Evolutionary conservation across 2,329 filamentous ascomycete genomes (phyloP), one percentile per base, ranked within the genome.

Genomic region (Aspergillus pseudotamarii): DNA sequence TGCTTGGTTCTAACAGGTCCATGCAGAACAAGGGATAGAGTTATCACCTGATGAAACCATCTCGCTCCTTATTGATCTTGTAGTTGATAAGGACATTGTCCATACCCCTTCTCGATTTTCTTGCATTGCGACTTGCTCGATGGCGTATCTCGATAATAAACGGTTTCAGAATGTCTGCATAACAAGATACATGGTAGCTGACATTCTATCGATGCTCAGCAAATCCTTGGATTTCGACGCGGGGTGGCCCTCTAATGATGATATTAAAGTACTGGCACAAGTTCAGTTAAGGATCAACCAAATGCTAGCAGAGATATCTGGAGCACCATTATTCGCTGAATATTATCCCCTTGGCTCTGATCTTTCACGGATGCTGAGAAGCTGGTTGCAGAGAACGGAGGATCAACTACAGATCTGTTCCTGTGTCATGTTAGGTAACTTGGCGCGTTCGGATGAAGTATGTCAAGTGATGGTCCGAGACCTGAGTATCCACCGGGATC

Each of bases 351-450:
- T 81, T 46, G 72, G 71, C 8, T 79, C 77, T 16, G 36, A 71
- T 11, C 66, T 81, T n/a, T 70, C 76, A 4, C 66, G 75, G 21
- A 76, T 68, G 0, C 63, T 83, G 34, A 73, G 76, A 53, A 71
- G 73, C 9, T 83, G 81, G 80, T 72, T 83, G 19, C 64, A 66
- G 14, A 70, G 72, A 26, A 60, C 68, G 2, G 74, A 82, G 54
- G 76, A 79, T n/a, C 79, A 82, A 54, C 73, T 83, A 32, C 76
- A 81, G 46, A 76, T 81, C 54, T 81, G 80, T 58, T 76, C 80
- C 21, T 82, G 81, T 63, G 71, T 83, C 48, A 79, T 83, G 65
- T 74, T 83, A 16, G 82, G 82, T 9, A 84, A 84, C 62, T 62
- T 82, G 41, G 80, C 80, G 34, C 76, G 80, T 38, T 80, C 79